Percentiles rank a stretch among this genome's conserved stretches.
These are phyloP conservation scores for Sphagnum tenellum DNA, from an alignment of 225 moss, liverwort and hornwort species.

Conservation along the genomic window DNA sequence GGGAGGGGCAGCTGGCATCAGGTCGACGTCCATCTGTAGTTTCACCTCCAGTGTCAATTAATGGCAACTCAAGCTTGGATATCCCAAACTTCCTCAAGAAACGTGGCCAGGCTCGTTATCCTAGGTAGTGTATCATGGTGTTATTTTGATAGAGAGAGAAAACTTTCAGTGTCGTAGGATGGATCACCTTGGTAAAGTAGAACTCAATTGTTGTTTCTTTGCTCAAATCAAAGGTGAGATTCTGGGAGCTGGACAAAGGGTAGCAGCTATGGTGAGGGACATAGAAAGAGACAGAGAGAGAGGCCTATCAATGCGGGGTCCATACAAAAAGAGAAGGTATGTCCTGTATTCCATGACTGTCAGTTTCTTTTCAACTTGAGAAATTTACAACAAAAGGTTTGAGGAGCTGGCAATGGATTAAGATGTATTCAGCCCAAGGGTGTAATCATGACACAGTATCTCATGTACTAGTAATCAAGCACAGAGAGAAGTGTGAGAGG, in stretches of 20 bases:
- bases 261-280: neutral
- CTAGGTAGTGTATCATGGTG: conserved; percentile 16
- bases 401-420: no score
- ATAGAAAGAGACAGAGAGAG: neutral
- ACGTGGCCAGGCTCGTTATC: conserved; percentile 79
- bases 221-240: neutral
- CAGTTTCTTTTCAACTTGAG: no score
- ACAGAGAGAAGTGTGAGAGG: no score
- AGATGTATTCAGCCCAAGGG: no score
- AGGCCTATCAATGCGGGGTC: neutral
- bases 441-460: no score
- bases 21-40: conserved; percentile 43
- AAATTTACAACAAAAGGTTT: no score
- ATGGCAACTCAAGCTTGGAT: conserved; percentile 59
- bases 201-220: neutral
- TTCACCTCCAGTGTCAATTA: conserved; percentile 28
- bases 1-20: conserved; percentile 33
- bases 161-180: neutral
- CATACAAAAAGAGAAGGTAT: no score
- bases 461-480: no score
- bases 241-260: neutral
- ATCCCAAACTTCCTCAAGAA: conserved; percentile 90
- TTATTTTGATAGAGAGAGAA: neutral
- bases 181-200: neutral
- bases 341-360: no score